phyloP scores from a whole-genome alignment of 1,284 basidiomycete species.

The Polyporus tsugae region DNA sequence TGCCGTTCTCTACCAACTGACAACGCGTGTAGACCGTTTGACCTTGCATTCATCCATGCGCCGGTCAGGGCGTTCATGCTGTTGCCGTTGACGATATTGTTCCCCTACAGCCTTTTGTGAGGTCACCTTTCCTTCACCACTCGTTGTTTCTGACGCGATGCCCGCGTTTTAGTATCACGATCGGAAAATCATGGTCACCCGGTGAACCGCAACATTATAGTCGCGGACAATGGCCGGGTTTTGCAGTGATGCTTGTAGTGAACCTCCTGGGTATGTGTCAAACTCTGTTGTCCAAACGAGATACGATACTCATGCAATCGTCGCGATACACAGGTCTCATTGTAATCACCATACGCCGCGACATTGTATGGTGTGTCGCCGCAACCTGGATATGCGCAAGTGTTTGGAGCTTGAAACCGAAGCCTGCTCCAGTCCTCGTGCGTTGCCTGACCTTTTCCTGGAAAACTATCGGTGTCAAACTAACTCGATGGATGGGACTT shows the following conservation, averaged over 20 bases:
- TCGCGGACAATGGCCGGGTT: constrained; percentile 65
- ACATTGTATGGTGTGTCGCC: constrained; percentile 76
- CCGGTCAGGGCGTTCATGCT: constrained; percentile 77
- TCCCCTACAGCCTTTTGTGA: constrained; percentile 62
- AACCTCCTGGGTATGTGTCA: constrained; percentile 54
- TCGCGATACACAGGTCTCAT: constrained; percentile 49
- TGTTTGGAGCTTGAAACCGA: constrained; percentile 66
- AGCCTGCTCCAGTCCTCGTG: constrained; percentile 69
- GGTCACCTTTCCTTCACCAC: constrained; percentile 29
- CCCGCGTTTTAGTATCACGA: constrained; percentile 55
- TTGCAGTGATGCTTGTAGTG: constrained; percentile 64
- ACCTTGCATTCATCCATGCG: constrained; percentile 76
- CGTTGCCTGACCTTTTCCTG: constrained; percentile 36
- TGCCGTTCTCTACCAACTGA: neutral
- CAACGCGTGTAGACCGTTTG: constrained; percentile 59
- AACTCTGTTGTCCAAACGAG: neutral
- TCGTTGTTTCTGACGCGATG: neutral
- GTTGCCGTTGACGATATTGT: constrained; percentile 55
- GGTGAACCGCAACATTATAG: constrained; percentile 53
- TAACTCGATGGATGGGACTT: neutral
- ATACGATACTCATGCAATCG: neutral
- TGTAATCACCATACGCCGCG: constrained; percentile 62
- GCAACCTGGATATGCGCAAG: constrained; percentile 75
- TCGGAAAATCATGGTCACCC: constrained; percentile 57
- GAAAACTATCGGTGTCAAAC: neutral